These are phyloP conservation scores for Westerdykella aurantiaca DNA, from an alignment of 2,329 filamentous ascomycete genomes.

Conservation along the genomic window DNA sequence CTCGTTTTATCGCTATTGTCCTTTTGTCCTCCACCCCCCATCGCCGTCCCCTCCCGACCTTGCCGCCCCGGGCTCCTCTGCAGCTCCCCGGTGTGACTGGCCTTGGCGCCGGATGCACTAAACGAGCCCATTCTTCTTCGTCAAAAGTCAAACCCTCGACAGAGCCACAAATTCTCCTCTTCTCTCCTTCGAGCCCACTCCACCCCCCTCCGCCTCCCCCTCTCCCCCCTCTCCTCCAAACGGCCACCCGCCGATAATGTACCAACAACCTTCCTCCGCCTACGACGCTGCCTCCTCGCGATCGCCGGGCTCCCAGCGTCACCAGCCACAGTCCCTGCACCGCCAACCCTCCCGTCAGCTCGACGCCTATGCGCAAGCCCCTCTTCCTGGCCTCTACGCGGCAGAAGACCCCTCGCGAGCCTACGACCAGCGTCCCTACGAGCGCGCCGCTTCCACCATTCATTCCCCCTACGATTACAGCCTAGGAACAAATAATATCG, in stretches of 20 bases:
- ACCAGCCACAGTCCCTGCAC: conserved; percentile 58
- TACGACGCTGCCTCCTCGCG: conserved; percentile 50
- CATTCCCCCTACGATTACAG: conserved; percentile 64
- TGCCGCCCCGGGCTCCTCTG: conserved; percentile 3
- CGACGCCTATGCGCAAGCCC: conserved; percentile 64
- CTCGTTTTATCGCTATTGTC: neutral
- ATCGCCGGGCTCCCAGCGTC: conserved; percentile 68
- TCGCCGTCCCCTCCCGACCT: conserved; percentile 1
- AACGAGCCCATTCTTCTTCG: conserved; percentile 10
- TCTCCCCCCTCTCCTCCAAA: conserved; percentile 11
- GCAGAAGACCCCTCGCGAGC: conserved; percentile 57
- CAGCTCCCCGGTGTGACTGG: conserved; percentile 15
- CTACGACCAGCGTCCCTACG: conserved; percentile 50
- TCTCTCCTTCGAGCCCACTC: conserved; percentile 13
- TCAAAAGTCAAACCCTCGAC: conserved; percentile 13
- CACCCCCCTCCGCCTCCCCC: conserved; percentile 7
- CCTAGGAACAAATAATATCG: conserved; percentile 34
- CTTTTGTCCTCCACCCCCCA: too few species aligned
- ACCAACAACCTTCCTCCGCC: conserved; percentile 13
- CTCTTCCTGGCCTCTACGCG: conserved; percentile 59
- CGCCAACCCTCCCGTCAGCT: conserved; percentile 72
- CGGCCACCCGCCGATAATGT: conserved; percentile 23
- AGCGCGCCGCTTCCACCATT: conserved; percentile 54
- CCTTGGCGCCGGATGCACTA: conserved; percentile 21
- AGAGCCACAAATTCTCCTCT: conserved; percentile 11